Conservation (phyloP, 805 yeast genomes). For the Candida awuae region DNA sequence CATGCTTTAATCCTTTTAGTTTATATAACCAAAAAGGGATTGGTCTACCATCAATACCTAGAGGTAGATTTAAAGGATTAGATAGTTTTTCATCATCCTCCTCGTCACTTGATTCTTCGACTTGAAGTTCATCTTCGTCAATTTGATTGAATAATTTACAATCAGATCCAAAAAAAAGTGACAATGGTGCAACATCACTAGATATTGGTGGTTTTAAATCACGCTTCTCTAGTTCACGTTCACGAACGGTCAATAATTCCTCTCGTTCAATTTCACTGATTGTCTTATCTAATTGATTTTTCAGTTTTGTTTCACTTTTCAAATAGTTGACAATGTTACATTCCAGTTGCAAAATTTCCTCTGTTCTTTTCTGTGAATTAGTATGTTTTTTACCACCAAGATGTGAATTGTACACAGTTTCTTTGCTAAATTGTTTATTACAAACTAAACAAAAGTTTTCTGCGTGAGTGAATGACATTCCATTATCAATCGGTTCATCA, state of each 20-base stretch:
- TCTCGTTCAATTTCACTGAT: conserved; percentile 56
- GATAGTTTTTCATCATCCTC: conserved; percentile 27
- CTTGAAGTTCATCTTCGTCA: conserved; percentile 22
- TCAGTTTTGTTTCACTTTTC: conserved; percentile 19
- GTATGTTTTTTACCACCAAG: conserved; percentile 67
- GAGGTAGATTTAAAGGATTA: conserved; percentile 55
- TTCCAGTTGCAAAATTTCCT: conserved; percentile 3
- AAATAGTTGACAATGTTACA: conserved; percentile 1
- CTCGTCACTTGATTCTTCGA: conserved; percentile 17
- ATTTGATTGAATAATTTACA: not conserved
- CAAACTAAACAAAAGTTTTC: conserved; percentile 49
- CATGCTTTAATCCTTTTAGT: conserved; percentile 72
- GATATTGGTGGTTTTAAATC: conserved; percentile 20
- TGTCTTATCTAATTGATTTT: conserved; percentile 40
- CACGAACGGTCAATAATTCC: conserved; percentile 62
- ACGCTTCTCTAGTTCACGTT: conserved; percentile 47
- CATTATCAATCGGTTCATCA: conserved; percentile 8
- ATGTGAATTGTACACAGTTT: conserved; percentile 62
- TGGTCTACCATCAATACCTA: conserved; percentile 86
- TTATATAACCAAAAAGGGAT: conserved; percentile 93
- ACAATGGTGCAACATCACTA: conserved; percentile 14
- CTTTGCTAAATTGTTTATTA: conserved; percentile 51
- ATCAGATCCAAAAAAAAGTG: conserved; percentile 13
- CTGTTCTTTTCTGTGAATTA: conserved; percentile 31
- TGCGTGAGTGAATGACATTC: conserved; percentile 21